Base-by-base conservation (phyloP, 371 early-diverging fungal species). In the Syncephalastrum racemosum region DNA sequence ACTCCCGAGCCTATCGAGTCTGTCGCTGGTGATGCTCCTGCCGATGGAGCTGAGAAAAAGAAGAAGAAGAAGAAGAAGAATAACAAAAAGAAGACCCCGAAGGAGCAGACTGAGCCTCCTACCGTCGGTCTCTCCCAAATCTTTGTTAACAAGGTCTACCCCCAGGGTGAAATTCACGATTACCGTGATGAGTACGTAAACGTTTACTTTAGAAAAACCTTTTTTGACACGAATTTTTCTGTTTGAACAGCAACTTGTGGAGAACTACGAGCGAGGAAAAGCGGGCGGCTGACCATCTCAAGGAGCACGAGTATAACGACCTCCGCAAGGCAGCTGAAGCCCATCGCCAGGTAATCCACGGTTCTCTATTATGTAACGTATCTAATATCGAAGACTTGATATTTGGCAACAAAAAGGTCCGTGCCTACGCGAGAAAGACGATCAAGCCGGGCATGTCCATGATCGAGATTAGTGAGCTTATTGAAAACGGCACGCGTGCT, bases 401-500 rank as follows among this genome's bases (percentile, higher is more conserved):
- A n/a, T 44, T 42, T 22, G 4, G n/a, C 2, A 5, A 31, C 10
- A 31, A 4, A 46, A 27, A 67, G 78, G 88, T 96, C 5, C 91
- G 99, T 49, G 68, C 78, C 52, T 91, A 94, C 65, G 92, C 94
- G 16, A 87, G 84, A 56, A 80, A 89, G 55, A 71, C 72, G 40
- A 90, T 99, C 59, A 91, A 93, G 77, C 99, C 99, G 16, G 99
- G 99, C 44, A 94, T 98, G 89, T 75, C 87, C 41, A 89, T 99
- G 91, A 90, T 90, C 16, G 96, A 96, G 19, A 93, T 99, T 58
- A 86, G 88, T 27, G 95, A 98, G 63, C 65, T 84, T 64, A 95
- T 99, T 55, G 99, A 99, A 75, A 95, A 99, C 61, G 92, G 92
- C 14, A 96, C 97, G 2, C 88, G 99, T 44, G 82, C 83, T 16